Conservation (phyloP, 192 early-diverging fungal species). For the Coemansia aciculifera region DNA sequence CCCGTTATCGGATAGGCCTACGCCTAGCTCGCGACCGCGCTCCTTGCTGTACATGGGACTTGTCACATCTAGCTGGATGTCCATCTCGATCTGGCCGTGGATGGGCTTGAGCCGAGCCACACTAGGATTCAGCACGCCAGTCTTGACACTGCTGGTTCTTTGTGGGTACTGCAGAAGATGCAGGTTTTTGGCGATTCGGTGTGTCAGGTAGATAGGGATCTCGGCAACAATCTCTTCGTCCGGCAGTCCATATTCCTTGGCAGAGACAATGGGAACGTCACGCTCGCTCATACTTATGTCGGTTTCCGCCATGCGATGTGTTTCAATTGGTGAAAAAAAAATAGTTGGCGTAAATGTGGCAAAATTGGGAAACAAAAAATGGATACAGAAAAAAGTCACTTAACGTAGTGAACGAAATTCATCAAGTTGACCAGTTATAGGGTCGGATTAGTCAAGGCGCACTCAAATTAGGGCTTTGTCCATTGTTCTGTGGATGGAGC, state of each 20-base stretch:
- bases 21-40: conserved; percentile 73
- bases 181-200: conserved; percentile 66
- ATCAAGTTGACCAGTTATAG: background rate
- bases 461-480: background rate
- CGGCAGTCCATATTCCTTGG: conserved; percentile 43
- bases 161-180: conserved; percentile 87
- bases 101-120: conserved; percentile 81
- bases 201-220: conserved; percentile 79
- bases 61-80: conserved; percentile 75
- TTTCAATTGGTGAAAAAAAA: background rate
- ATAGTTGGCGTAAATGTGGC: background rate
- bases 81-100: conserved; percentile 80
- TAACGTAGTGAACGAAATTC: background rate
- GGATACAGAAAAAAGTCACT: background rate
- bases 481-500: background rate
- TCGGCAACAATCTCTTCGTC: conserved; percentile 72
- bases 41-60: conserved; percentile 74
- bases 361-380: background rate
- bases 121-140: conserved; percentile 54
- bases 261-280: conserved; percentile 8
- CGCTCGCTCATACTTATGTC: conserved; percentile 9
- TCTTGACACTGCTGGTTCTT: conserved; percentile 39
- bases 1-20: conserved; percentile 72
- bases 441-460: background rate
- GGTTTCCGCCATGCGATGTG: background rate